phyloP scores from a whole-genome alignment of 1,139 yeast genomes.

The Saccharomycopsis crataegensis region DNA sequence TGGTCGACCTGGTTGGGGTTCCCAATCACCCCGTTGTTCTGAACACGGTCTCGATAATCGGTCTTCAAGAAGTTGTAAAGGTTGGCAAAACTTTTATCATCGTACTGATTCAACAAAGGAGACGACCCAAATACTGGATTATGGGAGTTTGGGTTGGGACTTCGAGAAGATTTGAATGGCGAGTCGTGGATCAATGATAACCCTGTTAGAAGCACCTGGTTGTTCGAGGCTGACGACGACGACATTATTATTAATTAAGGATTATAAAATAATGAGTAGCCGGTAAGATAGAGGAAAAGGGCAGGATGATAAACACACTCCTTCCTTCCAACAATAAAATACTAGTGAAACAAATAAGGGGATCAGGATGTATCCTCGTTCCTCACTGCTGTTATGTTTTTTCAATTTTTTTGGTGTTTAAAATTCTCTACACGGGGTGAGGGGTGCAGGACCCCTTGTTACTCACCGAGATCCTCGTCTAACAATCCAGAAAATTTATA shows the following conservation, averaged over 20 bases:
- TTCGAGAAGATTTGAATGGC: conserved; percentile 15
- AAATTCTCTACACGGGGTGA: background rate
- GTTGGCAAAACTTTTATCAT: conserved; percentile 10
- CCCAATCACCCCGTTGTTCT: conserved; percentile 10
- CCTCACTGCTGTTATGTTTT: background rate
- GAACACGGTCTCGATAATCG: conserved; percentile 6
- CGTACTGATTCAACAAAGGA: conserved; percentile 7
- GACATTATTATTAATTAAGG: too few relatives aligned
- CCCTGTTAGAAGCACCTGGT: conserved; percentile 18
- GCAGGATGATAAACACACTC: too few relatives aligned
- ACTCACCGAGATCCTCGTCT: too few relatives aligned
- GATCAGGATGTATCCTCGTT: too few relatives aligned
- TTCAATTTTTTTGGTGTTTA: background rate
- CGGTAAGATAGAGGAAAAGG: too few relatives aligned
- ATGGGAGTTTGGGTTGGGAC: conserved; percentile 4
- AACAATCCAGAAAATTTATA: too few relatives aligned
- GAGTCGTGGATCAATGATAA: conserved; percentile 18
- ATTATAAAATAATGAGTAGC: too few relatives aligned
- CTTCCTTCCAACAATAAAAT: too few relatives aligned
- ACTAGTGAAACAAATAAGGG: too few relatives aligned
- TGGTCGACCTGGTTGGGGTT: conserved; percentile 1
- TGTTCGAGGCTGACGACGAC: background rate
- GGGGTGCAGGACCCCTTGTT: too few relatives aligned
- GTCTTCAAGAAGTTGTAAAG: conserved; percentile 9
- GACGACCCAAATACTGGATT: conserved; percentile 1